Base-by-base conservation (phyloP, 495 filamentous ascomycete genomes). In the Lophiostoma macrostomum region DNA sequence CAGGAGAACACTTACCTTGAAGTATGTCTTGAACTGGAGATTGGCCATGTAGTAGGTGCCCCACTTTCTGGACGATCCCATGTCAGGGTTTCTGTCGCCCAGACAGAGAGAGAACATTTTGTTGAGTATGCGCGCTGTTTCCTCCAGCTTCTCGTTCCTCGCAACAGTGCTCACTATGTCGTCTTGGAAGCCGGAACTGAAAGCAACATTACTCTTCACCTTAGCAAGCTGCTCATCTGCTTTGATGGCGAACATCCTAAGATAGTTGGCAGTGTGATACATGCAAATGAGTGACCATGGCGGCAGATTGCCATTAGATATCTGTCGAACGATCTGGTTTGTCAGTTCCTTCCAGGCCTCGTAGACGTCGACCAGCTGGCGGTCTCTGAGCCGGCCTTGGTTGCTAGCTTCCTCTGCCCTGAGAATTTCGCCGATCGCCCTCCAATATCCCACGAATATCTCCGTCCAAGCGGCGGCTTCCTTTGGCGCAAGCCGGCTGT, bases 21-120 rank as follows among this genome's bases (percentile, higher is more conserved):
- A 98, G 66, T 97, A 95, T 5, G 90, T 96, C 70, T 96, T 97
- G 79, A 98, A 97, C 7, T 96, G 73, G 1, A 97, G 79, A 61
- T 95, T 96, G 52, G 87, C 87, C 31, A 85, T 89, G 67, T 91
- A 86, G 72, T 97, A 98, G 34, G 91, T 82, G 0, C 88, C 94
- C 94, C 94, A 97, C 78, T 97, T 98, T 5, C 94, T 80, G 0
- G 91, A 96, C 36, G 93, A 85, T 64, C 91, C 85, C 20, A 95
- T 72, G 5, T 88, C 80, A 14, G 89, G 85, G 53, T 91, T 96
- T 50, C 16, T 69, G 42, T 98, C 93, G 58, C 77, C 85, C 43
- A 95, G 76, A 67, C 93, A 98, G 1, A 93, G 59, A 23, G 83
- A 84, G 66, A 96, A 98, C 67, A 95, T 86, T 20, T 84, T 78